A percentile compares a stretch with the other conserved stretches of the same genome.
These are phyloP conservation scores for Puya raimondii DNA, from an alignment of 176 grass and related monocot genomes.

Conservation along the genomic window DNA sequence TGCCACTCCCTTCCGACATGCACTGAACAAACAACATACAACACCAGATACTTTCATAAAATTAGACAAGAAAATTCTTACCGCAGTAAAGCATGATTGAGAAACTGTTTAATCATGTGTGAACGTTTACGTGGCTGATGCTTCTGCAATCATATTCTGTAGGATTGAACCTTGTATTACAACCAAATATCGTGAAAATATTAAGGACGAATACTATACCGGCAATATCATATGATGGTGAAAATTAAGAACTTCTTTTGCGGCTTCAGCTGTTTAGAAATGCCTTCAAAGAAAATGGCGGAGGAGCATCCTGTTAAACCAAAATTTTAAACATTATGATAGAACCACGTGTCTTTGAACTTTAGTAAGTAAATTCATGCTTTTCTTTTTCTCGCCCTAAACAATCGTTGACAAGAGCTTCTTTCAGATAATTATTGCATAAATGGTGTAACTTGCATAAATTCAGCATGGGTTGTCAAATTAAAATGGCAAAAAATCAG, in stretches of 20 bases:
- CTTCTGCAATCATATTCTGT: neutral
- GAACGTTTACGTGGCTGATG: neutral
- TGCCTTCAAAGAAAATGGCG: conserved; percentile 83
- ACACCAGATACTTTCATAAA: no score
- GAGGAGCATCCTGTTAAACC: conserved; percentile 67
- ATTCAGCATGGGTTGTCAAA: neutral
- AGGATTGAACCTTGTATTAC: conserved; percentile 1
- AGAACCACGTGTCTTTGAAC: conserved; percentile 6
- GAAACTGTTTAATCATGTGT: neutral
- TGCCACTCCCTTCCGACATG: no score
- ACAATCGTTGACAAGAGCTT: neutral
- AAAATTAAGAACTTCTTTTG: conserved; percentile 6
- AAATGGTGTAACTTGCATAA: no score
- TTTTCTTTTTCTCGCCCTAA: neutral
- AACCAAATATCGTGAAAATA: neutral
- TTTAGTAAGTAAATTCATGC: neutral
- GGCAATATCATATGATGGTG: neutral
- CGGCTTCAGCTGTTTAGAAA: conserved; percentile 79
- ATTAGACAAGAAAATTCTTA: no score
- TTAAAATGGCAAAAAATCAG: neutral
- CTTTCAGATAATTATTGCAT: no score
- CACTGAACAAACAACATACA: no score
- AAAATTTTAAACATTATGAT: conserved; percentile 33
- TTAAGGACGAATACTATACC: neutral
- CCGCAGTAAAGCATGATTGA: no score